Evolutionary conservation across 2,329 filamentous ascomycete species (phyloP).

Genomic region (Phaeophleospora eucalypticola): DNA sequence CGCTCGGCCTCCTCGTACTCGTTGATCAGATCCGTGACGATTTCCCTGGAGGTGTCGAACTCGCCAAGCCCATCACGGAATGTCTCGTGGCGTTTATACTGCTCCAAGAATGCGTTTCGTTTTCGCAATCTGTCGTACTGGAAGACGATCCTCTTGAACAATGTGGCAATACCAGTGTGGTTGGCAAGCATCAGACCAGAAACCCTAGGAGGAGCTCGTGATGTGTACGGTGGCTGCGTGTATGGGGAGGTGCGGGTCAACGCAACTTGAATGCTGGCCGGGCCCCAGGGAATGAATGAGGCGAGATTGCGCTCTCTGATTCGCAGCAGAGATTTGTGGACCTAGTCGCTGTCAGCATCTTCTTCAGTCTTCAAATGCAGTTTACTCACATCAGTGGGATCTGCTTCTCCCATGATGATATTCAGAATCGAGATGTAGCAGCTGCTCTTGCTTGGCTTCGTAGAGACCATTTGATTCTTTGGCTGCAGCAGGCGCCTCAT

Average conservation of each 20-base stretch:
- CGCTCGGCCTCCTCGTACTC: constrained; percentile 96
- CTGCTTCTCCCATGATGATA: constrained; percentile 97
- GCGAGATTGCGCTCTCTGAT: constrained; percentile 92
- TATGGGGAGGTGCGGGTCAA: constrained; percentile 96
- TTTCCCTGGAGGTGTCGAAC: constrained; percentile 90
- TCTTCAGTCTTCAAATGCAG: not conserved
- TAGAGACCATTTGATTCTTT: constrained; percentile 99
- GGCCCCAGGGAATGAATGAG: constrained; percentile 97
- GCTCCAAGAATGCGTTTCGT: constrained; percentile 92
- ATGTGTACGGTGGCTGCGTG: constrained; percentile 87
- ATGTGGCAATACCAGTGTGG: constrained; percentile 92
- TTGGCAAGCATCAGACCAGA: constrained; percentile 97
- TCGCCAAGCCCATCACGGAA: constrained; percentile 89
- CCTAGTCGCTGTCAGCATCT: constrained; percentile 35
- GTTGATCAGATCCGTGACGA: constrained; percentile 82
- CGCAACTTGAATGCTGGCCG: constrained; percentile 94
- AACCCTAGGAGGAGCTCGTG: constrained; percentile 80
- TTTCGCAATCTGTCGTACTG: constrained; percentile 95
- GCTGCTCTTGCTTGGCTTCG: constrained; percentile 89
- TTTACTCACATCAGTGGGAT: constrained; percentile 74
- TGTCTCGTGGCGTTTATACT: constrained; percentile 91
- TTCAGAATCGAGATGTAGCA: constrained; percentile 99
- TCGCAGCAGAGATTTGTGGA: constrained; percentile 94
- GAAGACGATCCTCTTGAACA: constrained; percentile 89
- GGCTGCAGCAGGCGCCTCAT: constrained; percentile 94